Evolutionary conservation across 305 asterid species (phyloP).

Genomic region (Plantago coronopus): DNA sequence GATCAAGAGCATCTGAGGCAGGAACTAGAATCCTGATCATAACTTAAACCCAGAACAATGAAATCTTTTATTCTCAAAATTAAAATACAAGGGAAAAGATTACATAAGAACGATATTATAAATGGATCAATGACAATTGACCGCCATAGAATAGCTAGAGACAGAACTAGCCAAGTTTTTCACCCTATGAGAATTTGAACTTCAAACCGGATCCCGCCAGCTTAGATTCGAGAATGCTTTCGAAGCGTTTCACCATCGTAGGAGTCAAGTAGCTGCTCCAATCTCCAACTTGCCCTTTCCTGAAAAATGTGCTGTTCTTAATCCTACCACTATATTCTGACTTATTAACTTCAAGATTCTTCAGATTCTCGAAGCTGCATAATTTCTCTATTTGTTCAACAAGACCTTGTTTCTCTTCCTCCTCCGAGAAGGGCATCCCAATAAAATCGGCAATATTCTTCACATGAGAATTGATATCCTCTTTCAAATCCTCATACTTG

Average conservation of each 20-base stretch:
- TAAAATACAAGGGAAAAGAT: no score
- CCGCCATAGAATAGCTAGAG: no score
- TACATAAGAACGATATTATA: no score
- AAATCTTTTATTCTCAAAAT: no score
- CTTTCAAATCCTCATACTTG: slow-evolving; percentile 25
- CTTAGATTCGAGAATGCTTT: slow-evolving; percentile 12
- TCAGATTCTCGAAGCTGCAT: slow-evolving; percentile 6
- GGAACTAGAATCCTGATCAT: no score
- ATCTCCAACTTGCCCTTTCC: slow-evolving; percentile 27
- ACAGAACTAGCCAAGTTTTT: neutral
- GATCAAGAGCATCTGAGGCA: no score
- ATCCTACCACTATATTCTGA: neutral
- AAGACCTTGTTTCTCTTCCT: slow-evolving; percentile 16
- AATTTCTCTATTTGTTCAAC: slow-evolving; percentile 2
- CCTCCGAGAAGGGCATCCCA: neutral
- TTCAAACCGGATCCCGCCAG: slow-evolving; percentile 16
- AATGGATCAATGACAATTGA: no score
- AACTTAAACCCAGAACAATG: no score
- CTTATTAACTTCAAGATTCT: neutral
- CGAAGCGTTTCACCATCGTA: slow-evolving; percentile 8
- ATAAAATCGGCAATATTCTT: neutral
- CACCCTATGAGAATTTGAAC: slow-evolving; percentile 1
- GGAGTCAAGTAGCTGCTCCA: slow-evolving; percentile 18
- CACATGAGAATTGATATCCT: neutral
- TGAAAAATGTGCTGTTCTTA: slow-evolving; percentile 8